Percentiles rank a stretch among this genome's conserved stretches.
Conservation (phyloP, 2,329 filamentous ascomycete genomes). For the Paramyrothecium sp. region DNA sequence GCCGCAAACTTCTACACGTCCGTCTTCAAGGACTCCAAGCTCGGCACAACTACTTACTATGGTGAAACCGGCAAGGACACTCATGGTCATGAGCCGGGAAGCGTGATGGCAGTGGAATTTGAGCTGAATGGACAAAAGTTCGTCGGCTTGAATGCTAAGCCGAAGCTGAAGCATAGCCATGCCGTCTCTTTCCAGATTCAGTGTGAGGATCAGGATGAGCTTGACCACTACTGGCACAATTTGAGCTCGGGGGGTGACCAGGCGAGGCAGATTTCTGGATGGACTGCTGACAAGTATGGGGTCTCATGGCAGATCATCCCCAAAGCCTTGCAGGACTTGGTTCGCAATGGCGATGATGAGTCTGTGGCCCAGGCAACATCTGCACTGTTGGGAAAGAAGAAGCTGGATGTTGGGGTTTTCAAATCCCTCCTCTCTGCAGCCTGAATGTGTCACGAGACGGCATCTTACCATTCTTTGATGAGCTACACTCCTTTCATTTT, state of each 20-base stretch:
- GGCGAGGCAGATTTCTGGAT: constrained; percentile 38
- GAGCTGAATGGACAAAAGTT: constrained; percentile 36
- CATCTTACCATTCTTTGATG: too few relatives aligned
- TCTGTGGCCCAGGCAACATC: too few relatives aligned
- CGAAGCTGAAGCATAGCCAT: constrained; percentile 28
- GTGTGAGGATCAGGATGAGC: constrained; percentile 43
- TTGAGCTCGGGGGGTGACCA: constrained; percentile 37
- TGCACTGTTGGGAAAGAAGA: too few relatives aligned
- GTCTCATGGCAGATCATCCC: constrained; percentile 47
- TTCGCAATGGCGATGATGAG: too few relatives aligned
- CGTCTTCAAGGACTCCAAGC: constrained; percentile 36
- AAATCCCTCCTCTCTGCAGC: too few relatives aligned
- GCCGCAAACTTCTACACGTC: constrained; percentile 39
- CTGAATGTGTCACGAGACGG: too few relatives aligned
- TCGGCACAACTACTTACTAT: constrained; percentile 10
- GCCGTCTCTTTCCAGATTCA: constrained; percentile 42
- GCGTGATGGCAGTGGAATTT: constrained; percentile 35
- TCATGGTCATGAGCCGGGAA: constrained; percentile 27
- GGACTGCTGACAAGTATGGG: constrained; percentile 44
- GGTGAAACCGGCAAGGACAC: constrained; percentile 11
- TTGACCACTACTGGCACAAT: constrained; percentile 46
- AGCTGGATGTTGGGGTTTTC: too few relatives aligned
- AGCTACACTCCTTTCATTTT: too few relatives aligned
- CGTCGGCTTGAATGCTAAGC: constrained; percentile 41
- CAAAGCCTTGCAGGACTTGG: constrained; percentile 1